Base-by-base conservation (phyloP, 1,284 basidiomycete genomes). In the Golubevia sp. region DNA sequence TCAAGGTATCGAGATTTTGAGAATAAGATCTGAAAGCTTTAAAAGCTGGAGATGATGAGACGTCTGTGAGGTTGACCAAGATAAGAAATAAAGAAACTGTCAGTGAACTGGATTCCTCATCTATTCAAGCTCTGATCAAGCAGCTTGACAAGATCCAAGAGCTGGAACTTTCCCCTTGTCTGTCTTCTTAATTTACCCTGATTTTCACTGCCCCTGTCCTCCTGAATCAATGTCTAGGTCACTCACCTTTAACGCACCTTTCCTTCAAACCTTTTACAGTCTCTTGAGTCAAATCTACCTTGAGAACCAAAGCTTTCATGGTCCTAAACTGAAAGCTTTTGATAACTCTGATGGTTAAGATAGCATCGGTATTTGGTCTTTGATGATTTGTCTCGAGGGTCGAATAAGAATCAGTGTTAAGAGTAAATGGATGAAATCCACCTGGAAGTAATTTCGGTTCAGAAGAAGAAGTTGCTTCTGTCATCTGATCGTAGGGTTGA, bases 1-100 rank as follows among this genome's bases (percentile, higher is more conserved):
- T 99, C 66, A 99, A 73, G 8, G 94, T 97, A 85, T 97, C 94
- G 82, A 64, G 59, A 44, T 48, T 26, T 7, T 20, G 48, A 56
- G 58, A 51, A 52, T 13, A 30, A 38, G 62, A 68, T 18, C 74
- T 59, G 61, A 80, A 81, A 3, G 76, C 70, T 26, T 72, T 71
- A 58, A 74, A 81, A 2, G 60, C 60, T 2, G 76, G 64, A 48
- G 63, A 63, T 4, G 64, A 61, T 20, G 55, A 56, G 2, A 82
- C 77, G 49, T 79, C 70, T 34, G 52, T 2, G 50, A 52, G 21
- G 25, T 6, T n/a, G n/a, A n/a, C n/a, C n/a, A n/a, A n/a, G n/a
- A n/a, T 49, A 49, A 18, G 48, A 49, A 18, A 23, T 49, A 49
- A 18, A 23, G 48, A 49, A 18, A 49, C 18, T 18, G 48, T 49